Base-by-base conservation (phyloP, 1,284 basidiomycete genomes). In the Melanopsichium pennsylvanicum region DNA sequence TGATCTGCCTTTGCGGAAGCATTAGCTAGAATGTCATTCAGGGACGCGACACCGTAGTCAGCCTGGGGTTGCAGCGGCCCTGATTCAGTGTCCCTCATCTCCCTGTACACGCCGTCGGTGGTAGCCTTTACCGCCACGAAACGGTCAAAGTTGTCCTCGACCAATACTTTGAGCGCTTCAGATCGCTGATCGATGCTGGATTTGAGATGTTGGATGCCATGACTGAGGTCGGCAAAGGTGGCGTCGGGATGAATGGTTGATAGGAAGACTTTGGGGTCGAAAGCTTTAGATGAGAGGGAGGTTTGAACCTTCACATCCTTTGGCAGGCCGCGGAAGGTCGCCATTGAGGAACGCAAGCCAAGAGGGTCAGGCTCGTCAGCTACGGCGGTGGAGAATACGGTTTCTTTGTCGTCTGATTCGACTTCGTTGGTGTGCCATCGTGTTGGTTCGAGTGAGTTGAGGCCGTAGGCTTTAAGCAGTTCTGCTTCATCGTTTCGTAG, bases 61-160 rank as follows among this genome's bases (percentile, higher is more conserved):
- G 87, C 88, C 15, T 83, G 86, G 7, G 88, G 86, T 1, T 87
- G 87, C 16, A 99, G 83, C 18, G 97, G 85, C 0, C 92, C 92
- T 60, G 92, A 90, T 62, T 88, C 88, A 2, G 58, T 41, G 33
- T 76, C 74, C 3, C 59, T 60, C 95, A 99, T 98, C 81, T 97
- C 82, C 31, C 89, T 86, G 80, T 93, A 91, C 2, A 97, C 84
- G 9, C 93, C 91, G 83, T 97, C 95, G 10, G 91, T 95, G 11
- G 91, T 92, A 13, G 92, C 92, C 79, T 99, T 99, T 61, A 99
- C 95, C 4, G 92, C 91, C 11, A 98, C 95, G 78, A 98, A 98
- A 21, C 93, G 86, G 83, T 98, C 94, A 83, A 98, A 97, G 82
- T 97, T 97, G 76, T 97, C 92, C 82, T 97, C 93, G 19, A 99